These are phyloP conservation scores for Cyclocybe aegerita DNA, from an alignment of 768 basidiomycete genomes.

Conservation along the genomic window DNA sequence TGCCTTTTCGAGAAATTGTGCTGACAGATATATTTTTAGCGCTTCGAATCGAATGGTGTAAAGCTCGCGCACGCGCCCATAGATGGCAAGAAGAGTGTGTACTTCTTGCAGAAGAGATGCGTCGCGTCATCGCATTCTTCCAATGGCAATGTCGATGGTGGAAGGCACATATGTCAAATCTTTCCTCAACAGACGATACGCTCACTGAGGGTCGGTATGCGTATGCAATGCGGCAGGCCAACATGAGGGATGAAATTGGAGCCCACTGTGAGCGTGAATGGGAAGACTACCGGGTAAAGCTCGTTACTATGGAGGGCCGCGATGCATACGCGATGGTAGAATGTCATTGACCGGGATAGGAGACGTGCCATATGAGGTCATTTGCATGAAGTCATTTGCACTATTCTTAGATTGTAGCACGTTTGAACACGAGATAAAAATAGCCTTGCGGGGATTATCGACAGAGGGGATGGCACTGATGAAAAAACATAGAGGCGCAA, in stretches of 20 bases:
- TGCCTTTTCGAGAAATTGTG: not conserved
- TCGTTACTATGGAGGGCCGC: no score
- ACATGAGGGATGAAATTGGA: conserved; percentile 1
- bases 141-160: conserved; percentile 14
- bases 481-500: no score
- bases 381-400: no score
- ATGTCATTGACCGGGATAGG: no score
- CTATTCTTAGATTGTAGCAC: no score
- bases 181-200: not conserved
- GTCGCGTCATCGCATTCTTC: conserved; percentile 18
- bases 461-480: no score
- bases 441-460: no score
- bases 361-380: no score
- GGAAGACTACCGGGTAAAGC: no score
- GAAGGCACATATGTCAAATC: not conserved
- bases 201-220: conserved; percentile 13
- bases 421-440: no score
- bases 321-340: no score
- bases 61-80: conserved; percentile 24
- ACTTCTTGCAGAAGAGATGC: conserved; percentile 34
- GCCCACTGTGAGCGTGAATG: not conserved
- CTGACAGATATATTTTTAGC: conserved; percentile 8
- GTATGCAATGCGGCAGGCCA: conserved; percentile 17
- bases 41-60: conserved; percentile 30
- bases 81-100: conserved; percentile 34